Evolutionary conservation across 306 rosid genomes (phyloP), one percentile per base, ranked within the genome.

Genomic region (Glycine soja): DNA sequence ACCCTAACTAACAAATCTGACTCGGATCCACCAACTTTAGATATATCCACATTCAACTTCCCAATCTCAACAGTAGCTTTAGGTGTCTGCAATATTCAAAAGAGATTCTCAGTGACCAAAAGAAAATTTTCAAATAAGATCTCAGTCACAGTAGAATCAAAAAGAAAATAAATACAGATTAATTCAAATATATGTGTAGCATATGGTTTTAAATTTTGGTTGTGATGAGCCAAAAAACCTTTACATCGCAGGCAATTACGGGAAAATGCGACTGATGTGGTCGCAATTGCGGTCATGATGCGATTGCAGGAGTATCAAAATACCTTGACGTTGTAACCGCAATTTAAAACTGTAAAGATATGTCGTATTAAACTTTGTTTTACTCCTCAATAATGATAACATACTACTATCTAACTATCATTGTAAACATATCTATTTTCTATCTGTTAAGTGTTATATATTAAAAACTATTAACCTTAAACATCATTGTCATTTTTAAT

Each of bases 51-150:
- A 75, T 82, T 83, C 87, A 96, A 81, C 70, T 90, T 91, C 90
- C 86, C 87, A 68, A 93, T 86, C 74, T 91, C 97, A 70, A 93
- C 1, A 57, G 89, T 83, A 83, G 62, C 82, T 83, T 89, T 96
- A 78, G 97, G 97, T 48, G 93, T 92, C 99, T 96, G 92, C 84
- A 63, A 84, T 85, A 88, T 84, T 79, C 71, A 87, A 82, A 73
- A 79, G 59, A 73, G 65, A 83, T 59, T 70, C 45, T 75, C 50
- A 74, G 68, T 59, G 18, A 84, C 52, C 70, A 58, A 58, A 69
- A 77, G 6, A 52, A 56, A 53, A 79, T 38, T 46, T 76, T 72
- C 45, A 32, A 86, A 74, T 56, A 65, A 10, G 8, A 58, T 69
- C 47, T 19, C 62, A 70, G 48, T 82, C 56, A 40, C 51, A 76